Percentiles rank a stretch among this genome's conserved stretches.
These are phyloP conservation scores for Aspergillus mulundensis DNA, from an alignment of 495 filamentous ascomycete genomes.

Conservation along the genomic window DNA sequence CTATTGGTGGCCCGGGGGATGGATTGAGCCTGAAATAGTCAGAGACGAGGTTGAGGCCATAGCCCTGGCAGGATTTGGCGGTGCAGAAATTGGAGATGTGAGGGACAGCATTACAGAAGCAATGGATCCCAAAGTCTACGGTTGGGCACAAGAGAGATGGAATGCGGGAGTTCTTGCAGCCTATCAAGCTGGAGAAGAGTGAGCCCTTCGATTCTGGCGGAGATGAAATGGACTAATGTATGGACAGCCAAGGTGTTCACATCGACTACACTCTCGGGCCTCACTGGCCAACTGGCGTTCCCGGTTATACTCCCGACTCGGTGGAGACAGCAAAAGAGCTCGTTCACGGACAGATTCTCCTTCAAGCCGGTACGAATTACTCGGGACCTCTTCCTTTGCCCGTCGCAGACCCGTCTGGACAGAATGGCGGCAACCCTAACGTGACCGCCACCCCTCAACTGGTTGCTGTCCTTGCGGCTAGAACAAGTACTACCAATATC, in stretches of 20 bases:
- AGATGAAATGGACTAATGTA: background rate
- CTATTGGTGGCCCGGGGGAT: slow-evolving; percentile 3
- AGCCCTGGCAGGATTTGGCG: background rate
- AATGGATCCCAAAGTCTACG: background rate
- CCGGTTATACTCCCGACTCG: background rate
- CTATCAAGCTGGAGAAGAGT: background rate
- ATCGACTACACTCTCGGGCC: background rate
- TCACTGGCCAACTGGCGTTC: slow-evolving; percentile 5
- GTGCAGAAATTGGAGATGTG: background rate
- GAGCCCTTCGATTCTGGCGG: background rate
- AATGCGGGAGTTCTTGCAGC: background rate
- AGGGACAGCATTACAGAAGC: background rate
- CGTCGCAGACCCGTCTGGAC: background rate
- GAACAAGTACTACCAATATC: background rate
- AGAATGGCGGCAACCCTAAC: background rate
- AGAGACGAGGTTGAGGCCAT: background rate
- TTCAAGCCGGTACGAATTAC: background rate
- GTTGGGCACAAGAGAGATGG: background rate
- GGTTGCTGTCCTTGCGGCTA: background rate
- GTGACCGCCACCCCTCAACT: background rate
- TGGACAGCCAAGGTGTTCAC: background rate
- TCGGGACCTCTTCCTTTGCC: background rate
- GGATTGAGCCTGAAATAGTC: background rate
- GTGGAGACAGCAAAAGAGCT: background rate
- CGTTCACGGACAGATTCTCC: background rate